phyloP scores from a whole-genome alignment of 2,329 filamentous ascomycete species.

The Clarireedia monteithiana region DNA sequence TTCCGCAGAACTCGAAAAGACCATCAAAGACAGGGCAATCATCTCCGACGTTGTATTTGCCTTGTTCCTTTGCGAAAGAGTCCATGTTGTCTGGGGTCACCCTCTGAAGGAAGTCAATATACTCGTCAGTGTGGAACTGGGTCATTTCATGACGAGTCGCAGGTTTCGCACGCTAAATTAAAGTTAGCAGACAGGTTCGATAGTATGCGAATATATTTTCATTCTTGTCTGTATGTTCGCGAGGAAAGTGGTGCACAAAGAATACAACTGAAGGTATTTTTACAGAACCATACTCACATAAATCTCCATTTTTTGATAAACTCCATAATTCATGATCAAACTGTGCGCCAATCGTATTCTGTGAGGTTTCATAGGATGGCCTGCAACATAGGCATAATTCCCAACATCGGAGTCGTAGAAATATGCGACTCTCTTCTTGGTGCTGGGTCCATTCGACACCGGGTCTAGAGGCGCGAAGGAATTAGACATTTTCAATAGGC shows the following conservation, averaged over 20 bases:
- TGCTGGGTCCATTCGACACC: conserved; percentile 35
- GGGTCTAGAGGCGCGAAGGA: conserved; percentile 46
- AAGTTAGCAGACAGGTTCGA: conserved; percentile 5
- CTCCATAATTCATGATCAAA: conserved; percentile 89
- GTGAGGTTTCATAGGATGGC: conserved; percentile 99
- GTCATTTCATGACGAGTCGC: conserved; percentile 86
- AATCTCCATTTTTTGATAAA: conserved; percentile 95
- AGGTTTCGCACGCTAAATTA: conserved; percentile 67
- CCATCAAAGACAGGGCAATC: conserved; percentile 98
- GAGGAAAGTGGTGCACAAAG: background rate
- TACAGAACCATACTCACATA: conserved; percentile 54
- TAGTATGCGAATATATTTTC: background rate
- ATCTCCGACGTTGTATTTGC: conserved; percentile 89
- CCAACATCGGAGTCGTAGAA: conserved; percentile 98
- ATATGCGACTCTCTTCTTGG: conserved; percentile 84
- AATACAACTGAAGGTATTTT: background rate
- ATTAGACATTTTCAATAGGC: conserved; percentile 18
- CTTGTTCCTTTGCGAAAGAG: conserved; percentile 80
- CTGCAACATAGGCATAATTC: conserved; percentile 94
- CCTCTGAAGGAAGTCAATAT: conserved; percentile 89
- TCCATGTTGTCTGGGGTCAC: conserved; percentile 99
- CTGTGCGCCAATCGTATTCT: conserved; percentile 91
- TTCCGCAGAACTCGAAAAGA: conserved; percentile 92
- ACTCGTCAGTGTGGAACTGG: conserved; percentile 90
- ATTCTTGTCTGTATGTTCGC: no score